A percentile compares a stretch with the other conserved stretches of the same genome.
Evolutionary conservation across 805 yeast species (phyloP).

Genomic region (Saccharomycopsis lassenensis): DNA sequence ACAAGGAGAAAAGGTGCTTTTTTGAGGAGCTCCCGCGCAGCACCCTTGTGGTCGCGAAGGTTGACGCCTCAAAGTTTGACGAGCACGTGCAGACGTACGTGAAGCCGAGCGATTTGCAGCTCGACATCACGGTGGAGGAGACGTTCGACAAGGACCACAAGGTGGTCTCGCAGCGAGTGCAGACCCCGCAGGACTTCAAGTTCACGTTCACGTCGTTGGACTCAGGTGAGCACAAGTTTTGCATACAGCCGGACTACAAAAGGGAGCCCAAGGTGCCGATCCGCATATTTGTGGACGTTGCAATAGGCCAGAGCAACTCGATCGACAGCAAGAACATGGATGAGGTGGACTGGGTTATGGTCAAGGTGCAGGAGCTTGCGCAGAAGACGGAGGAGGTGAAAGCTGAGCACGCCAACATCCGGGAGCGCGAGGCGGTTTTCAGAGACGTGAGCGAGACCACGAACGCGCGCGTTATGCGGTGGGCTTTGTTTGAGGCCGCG

Average conservation of each 20-base stretch:
- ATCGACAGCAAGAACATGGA: constrained; percentile 53
- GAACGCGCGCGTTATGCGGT: constrained; percentile 57
- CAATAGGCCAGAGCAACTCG: constrained; percentile 51
- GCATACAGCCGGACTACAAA: constrained; percentile 48
- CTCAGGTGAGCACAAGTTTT: constrained; percentile 75
- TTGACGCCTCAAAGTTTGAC: constrained; percentile 56
- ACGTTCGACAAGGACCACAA: constrained; percentile 75
- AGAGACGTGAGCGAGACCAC: constrained; percentile 70
- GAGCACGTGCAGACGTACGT: constrained; percentile 27
- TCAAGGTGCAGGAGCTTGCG: constrained; percentile 45
- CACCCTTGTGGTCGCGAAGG: constrained; percentile 71
- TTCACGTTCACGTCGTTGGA: constrained; percentile 77
- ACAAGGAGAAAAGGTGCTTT: constrained; percentile 74
- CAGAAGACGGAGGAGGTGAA: constrained; percentile 47
- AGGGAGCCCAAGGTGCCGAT: constrained; percentile 35
- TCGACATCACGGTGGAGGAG: constrained; percentile 31
- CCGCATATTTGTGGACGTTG: constrained; percentile 65
- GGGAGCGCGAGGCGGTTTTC: constrained; percentile 62
- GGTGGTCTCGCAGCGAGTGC: constrained; percentile 64
- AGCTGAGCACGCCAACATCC: constrained; percentile 53
- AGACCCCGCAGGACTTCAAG: constrained; percentile 47
- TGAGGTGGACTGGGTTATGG: constrained; percentile 40
- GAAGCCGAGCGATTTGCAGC: constrained; percentile 43
- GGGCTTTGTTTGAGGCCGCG: constrained; percentile 63
- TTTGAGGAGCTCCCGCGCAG: constrained; percentile 68